These are phyloP conservation scores for Talaromyces wortmannii DNA, from an alignment of 495 filamentous ascomycete genomes.

Conservation along the genomic window DNA sequence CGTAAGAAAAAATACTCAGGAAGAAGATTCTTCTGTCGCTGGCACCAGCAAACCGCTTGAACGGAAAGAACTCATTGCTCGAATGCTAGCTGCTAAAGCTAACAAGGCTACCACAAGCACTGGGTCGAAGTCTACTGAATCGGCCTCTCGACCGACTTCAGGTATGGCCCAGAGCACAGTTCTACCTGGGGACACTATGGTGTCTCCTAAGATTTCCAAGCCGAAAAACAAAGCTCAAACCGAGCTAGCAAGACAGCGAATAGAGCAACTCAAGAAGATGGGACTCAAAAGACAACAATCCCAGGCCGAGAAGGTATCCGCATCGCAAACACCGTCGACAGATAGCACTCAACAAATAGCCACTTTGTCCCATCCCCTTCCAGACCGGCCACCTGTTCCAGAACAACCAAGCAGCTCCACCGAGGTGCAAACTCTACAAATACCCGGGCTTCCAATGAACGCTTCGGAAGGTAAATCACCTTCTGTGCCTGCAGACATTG, in stretches of 20 bases:
- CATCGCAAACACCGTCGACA: background rate
- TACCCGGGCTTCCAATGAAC: conserved; percentile 50
- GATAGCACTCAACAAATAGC: background rate
- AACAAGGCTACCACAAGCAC: conserved; percentile 9
- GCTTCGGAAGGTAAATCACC: conserved; percentile 10
- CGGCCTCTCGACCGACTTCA: conserved; percentile 17
- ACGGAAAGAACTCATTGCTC: conserved; percentile 70
- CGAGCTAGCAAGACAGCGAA: conserved; percentile 44
- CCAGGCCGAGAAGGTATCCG: background rate
- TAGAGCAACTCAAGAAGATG: conserved; percentile 43
- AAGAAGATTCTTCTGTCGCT: background rate
- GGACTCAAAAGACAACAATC: conserved; percentile 26
- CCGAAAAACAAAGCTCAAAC: conserved; percentile 52
- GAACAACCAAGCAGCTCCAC: conserved; percentile 6
- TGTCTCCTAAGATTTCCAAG: conserved; percentile 9
- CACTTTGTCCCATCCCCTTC: conserved; percentile 30
- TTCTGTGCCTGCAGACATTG: conserved; percentile 1
- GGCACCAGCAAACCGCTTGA: conserved; percentile 47
- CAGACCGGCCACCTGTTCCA: conserved; percentile 32
- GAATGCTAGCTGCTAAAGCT: conserved; percentile 58
- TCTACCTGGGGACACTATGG: no score
- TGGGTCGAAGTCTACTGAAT: conserved; percentile 11
- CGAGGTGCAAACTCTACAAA: conserved; percentile 17
- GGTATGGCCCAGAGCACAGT: conserved; percentile 7
- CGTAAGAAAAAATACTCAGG: no score